Evolutionary conservation across 306 rosid genomes (phyloP), one percentile per base, ranked within the genome.

Genomic region (Vigna trinervia): DNA sequence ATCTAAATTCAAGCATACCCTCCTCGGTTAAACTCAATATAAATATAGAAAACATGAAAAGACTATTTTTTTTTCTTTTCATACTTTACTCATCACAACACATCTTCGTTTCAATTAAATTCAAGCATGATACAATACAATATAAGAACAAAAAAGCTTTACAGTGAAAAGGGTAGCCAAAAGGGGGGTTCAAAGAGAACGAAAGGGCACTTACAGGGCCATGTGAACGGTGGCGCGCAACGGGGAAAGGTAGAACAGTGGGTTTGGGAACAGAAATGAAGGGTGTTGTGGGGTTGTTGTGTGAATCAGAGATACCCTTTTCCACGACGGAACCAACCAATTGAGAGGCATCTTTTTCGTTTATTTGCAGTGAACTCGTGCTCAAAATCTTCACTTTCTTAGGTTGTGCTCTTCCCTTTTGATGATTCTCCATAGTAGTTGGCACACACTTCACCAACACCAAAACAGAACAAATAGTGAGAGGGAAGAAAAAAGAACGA

Each of bases 221-320:
- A 69, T 87, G 88, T 12, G 97, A 92, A 63, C 97, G 99, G 61
- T 92, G 99, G 52, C 97, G 97, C 32, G 99, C 99, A 26, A 89
- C 89, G 0, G 99, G 99, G 58, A 95, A 95, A 43, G 97, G 97
- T 66, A 92, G 82, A 56, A 88, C 81, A 2, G 92, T 77, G 54
- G 97, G 92, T 41, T 82, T 80, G 14, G 96, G 97, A 12, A 88
- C 89, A 30, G 88, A 79, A 66, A 48, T 19, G 10, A 22, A 57
- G 59, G 83, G 69, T 20, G 74, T 61, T 20, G 76, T 61, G 60
- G 84, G 51, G 19, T 75, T 75, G 50, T 23, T 67, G 53, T 83
- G 90, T 5, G 88, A 85, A 63, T 87, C 91, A 28, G 85, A 83
- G 60, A 89, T 56, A 66, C 97, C 97, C 87, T 95, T 95, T 86